Conservation (phyloP, 2,329 filamentous ascomycete species). For the Venturia asperata region DNA sequence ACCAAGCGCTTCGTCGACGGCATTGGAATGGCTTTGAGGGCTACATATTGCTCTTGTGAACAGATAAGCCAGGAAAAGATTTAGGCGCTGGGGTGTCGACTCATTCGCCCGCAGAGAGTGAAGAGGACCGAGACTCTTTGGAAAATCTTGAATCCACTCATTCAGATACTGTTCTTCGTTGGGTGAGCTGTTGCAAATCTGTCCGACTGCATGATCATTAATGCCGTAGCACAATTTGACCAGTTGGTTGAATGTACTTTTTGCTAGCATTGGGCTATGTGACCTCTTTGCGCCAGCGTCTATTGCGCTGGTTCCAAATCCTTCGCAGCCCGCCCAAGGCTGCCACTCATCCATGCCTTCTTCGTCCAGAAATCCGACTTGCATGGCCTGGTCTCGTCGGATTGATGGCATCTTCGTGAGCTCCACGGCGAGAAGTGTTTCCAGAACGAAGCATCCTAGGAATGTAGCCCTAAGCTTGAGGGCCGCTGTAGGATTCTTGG, state of each 20-base stretch:
- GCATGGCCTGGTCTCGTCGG: constrained; percentile 41
- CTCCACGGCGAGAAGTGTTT: constrained; percentile 50
- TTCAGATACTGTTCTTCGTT: constrained; percentile 11
- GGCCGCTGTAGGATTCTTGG: not conserved
- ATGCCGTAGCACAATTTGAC: constrained; percentile 19
- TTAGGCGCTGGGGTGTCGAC: constrained; percentile 15
- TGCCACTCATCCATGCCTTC: constrained; percentile 69
- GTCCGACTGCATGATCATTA: constrained; percentile 3
- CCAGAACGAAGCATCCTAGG: constrained; percentile 56
- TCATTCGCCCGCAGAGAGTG: constrained; percentile 9
- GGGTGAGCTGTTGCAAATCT: not conserved
- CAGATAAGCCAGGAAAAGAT: constrained; percentile 17
- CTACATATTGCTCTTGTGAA: constrained; percentile 12
- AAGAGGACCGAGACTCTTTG: constrained; percentile 5
- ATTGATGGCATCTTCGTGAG: constrained; percentile 48
- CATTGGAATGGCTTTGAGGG: constrained; percentile 5
- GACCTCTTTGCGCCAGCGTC: constrained; percentile 20
- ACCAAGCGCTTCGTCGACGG: constrained; percentile 14
- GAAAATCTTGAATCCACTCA: constrained; percentile 24
- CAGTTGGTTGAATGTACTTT: constrained; percentile 23
- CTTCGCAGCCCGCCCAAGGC: constrained; percentile 54
- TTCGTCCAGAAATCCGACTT: constrained; percentile 48
- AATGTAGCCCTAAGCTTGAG: constrained; percentile 36
- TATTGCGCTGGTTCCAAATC: constrained; percentile 30
- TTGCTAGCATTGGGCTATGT: constrained; percentile 7